Percentiles rank a stretch among this genome's conserved stretches.
phyloP scores from a whole-genome alignment of 2,329 filamentous ascomycete species.

The Coccinonectria pachysandricola region DNA sequence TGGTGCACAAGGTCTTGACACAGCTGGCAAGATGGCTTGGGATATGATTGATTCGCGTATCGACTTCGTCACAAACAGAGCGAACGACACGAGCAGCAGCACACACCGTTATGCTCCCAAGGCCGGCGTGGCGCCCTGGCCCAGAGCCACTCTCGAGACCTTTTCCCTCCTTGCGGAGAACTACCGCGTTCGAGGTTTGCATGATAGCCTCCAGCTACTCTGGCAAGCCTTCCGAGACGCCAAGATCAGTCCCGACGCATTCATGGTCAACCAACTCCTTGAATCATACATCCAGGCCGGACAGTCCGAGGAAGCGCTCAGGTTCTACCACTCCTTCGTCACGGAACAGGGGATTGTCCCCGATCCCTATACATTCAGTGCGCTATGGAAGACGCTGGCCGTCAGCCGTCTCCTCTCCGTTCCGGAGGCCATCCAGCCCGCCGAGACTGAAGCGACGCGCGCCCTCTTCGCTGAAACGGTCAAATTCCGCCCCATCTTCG shows the following conservation, averaged over 20 bases:
- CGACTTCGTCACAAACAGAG: constrained; percentile 45
- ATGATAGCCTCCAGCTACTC: constrained; percentile 47
- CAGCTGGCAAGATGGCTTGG: constrained; percentile 63
- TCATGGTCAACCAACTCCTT: constrained; percentile 72
- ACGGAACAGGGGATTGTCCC: constrained; percentile 40
- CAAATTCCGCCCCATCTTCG: constrained; percentile 35
- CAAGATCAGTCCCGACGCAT: constrained; percentile 57
- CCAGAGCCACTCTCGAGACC: constrained; percentile 62
- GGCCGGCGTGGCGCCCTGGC: constrained; percentile 25
- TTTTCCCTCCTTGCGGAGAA: constrained; percentile 66
- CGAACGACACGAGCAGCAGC: constrained; percentile 6
- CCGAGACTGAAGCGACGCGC: constrained; percentile 27
- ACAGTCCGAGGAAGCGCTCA: constrained; percentile 41
- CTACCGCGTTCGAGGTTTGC: constrained; percentile 53
- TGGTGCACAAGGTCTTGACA: constrained; percentile 39
- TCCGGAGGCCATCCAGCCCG: constrained; percentile 16
- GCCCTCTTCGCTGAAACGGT: constrained; percentile 39
- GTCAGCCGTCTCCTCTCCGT: constrained; percentile 37
- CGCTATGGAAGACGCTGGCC: constrained; percentile 51
- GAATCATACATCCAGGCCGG: constrained; percentile 54
- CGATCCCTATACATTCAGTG: constrained; percentile 58
- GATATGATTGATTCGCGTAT: constrained; percentile 64
- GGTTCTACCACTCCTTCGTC: constrained; percentile 46
- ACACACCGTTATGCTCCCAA: constrained; percentile 1
- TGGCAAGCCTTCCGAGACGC: constrained; percentile 52